A percentile compares a stretch with the other conserved stretches of the same genome.
phyloP scores from a whole-genome alignment of 495 filamentous ascomycete genomes.

The Penicillium riverlandense region DNA sequence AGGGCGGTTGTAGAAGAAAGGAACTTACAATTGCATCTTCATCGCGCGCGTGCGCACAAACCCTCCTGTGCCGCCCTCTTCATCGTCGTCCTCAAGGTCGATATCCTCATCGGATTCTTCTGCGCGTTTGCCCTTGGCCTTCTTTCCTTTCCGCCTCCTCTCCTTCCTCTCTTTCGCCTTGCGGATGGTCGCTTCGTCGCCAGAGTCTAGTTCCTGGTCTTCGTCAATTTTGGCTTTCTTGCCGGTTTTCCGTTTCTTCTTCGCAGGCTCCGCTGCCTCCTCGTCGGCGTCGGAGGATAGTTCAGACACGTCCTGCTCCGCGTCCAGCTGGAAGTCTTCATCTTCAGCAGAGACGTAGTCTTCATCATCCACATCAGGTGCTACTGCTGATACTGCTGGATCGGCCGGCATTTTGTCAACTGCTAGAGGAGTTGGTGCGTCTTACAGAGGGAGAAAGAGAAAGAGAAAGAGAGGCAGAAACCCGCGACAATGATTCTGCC shows the following conservation, averaged over 20 bases:
- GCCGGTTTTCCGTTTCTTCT: constrained; percentile 33
- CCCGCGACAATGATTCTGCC: constrained; percentile 12
- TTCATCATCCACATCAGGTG: constrained; percentile 40
- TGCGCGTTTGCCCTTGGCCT: constrained; percentile 13
- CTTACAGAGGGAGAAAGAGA: not conserved
- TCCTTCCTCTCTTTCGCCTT: constrained; percentile 48
- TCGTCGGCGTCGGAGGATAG: constrained; percentile 28
- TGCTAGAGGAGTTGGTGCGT: not conserved
- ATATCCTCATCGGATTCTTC: constrained; percentile 47
- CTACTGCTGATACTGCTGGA: not conserved
- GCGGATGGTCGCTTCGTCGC: constrained; percentile 72
- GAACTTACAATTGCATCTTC: constrained; percentile 50
- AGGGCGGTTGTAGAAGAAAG: not conserved
- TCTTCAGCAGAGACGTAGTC: constrained; percentile 67
- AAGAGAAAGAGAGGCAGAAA: not conserved
- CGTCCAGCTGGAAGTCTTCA: constrained; percentile 63
- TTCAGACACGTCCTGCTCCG: constrained; percentile 39
- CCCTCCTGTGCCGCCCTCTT: constrained; percentile 64
- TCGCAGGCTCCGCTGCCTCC: constrained; percentile 24
- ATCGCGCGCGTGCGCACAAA: constrained; percentile 77
- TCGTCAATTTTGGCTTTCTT: constrained; percentile 15
- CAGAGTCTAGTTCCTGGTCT: constrained; percentile 49
- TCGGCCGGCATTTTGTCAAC: constrained; percentile 23
- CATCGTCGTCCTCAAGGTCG: constrained; percentile 40
- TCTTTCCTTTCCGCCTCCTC: constrained; percentile 44